Conservation (phyloP, 768 basidiomycete species). For the Suillus hirtellus region DNA sequence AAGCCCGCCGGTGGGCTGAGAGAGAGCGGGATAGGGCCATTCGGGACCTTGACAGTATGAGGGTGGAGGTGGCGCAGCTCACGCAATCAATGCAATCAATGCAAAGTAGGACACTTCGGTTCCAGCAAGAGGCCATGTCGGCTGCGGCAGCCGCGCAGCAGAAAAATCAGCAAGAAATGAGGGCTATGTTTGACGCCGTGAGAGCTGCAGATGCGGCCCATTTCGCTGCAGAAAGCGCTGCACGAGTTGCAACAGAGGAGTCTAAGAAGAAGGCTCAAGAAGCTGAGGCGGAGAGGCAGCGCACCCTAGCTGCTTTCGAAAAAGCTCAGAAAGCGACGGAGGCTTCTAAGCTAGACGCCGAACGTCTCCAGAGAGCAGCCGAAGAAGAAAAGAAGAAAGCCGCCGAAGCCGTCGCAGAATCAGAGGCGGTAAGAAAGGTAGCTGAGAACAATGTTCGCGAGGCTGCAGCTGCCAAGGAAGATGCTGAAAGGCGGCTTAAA, state of each 20-base stretch:
- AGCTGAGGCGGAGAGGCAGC: conserved; percentile 1
- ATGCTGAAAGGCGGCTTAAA: conserved; percentile 11
- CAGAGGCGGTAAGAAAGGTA: not conserved
- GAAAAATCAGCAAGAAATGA: not conserved
- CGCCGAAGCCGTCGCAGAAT: conserved; percentile 1
- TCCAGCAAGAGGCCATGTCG: not conserved
- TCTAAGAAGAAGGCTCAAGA: not conserved
- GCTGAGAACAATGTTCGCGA: conserved; percentile 1
- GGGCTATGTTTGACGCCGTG: conserved; percentile 5
- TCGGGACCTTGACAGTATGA: not conserved
- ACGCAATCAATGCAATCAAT: not conserved
- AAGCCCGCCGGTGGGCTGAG: not conserved
- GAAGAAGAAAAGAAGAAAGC: conserved; percentile 12
- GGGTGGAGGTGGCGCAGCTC: conserved; percentile 1
- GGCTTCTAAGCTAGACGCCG: not conserved
- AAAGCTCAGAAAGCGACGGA: not conserved
- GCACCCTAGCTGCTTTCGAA: not conserved
- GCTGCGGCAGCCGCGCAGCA: not conserved
- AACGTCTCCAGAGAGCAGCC: conserved; percentile 1
- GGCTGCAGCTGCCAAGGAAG: conserved; percentile 10
- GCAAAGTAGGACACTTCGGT: not conserved
- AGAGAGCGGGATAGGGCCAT: not conserved
- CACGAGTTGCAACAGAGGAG: not conserved
- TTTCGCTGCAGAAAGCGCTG: not conserved
- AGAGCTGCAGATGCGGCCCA: conserved; percentile 2